Evolutionary conservation across 371 early-diverging fungal species (phyloP).

Genomic region (Dipsacomyces acuminosporus): DNA sequence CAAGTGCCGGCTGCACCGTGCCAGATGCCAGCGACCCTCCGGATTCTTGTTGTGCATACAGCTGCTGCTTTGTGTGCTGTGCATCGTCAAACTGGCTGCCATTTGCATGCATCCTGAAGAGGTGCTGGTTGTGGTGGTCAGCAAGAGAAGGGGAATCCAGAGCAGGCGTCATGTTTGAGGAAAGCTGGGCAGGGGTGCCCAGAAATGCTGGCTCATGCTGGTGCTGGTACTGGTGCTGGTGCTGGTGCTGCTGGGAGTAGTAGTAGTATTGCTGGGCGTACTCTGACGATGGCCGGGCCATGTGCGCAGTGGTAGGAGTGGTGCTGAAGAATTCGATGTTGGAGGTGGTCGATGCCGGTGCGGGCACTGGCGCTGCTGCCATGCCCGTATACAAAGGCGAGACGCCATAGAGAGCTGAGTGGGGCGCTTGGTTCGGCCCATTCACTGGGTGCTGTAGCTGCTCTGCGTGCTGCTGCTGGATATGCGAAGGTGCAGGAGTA

Average conservation of each 20-base stretch:
- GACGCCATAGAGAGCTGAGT: conserved; percentile 30
- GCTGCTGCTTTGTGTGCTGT: conserved; percentile 2
- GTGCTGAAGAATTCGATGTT: conserved; percentile 16
- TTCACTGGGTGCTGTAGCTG: conserved; percentile 7
- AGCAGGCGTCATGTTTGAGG: not conserved
- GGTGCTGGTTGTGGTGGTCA: conserved; percentile 13
- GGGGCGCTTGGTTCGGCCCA: conserved; percentile 14
- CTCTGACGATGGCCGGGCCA: not conserved
- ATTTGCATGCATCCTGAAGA: conserved; percentile 6
- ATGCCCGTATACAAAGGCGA: conserved; percentile 21
- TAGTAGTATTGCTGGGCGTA: conserved; percentile 5
- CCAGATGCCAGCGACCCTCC: conserved; percentile 1
- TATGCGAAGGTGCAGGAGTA: conserved; percentile 6
- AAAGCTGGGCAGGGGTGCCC: too few species aligned
- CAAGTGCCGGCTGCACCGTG: conserved; percentile 16
- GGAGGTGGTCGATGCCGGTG: conserved; percentile 1
- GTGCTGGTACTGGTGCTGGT: conserved; percentile 8
- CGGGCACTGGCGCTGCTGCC: not conserved
- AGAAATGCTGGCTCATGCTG: too few species aligned
- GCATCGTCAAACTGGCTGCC: conserved; percentile 20
- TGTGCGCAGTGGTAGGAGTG: not conserved
- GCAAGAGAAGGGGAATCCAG: conserved; percentile 7
- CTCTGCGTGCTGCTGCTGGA: conserved; percentile 10
- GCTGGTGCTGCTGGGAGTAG: conserved; percentile 16
- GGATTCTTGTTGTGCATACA: conserved; percentile 2